phyloP scores from a whole-genome alignment of 1,284 basidiomycete species.

The Schizophyllum amplum region DNA sequence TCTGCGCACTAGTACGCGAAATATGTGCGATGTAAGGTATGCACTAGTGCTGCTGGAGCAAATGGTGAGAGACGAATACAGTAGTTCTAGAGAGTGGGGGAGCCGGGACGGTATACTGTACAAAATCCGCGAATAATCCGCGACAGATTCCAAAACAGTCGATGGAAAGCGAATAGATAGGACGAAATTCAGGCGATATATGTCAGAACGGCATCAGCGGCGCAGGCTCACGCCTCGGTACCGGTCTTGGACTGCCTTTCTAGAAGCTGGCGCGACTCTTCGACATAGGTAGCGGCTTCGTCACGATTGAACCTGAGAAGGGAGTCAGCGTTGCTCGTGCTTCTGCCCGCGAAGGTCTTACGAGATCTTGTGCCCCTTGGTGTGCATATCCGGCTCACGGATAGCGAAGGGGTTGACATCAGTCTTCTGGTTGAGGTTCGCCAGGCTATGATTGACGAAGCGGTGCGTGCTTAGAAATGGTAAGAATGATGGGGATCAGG shows the following conservation, averaged over 20 bases:
- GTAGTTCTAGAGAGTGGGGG: no score
- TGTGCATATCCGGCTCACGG: slow-evolving; percentile 79
- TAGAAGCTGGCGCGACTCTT: slow-evolving; percentile 45
- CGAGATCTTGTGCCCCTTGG: slow-evolving; percentile 72
- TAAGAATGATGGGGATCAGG: not conserved
- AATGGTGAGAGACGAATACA: no score
- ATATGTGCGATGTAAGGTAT: no score
- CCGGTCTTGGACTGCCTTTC: slow-evolving; percentile 9
- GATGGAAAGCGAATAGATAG: not conserved
- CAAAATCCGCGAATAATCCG: no score
- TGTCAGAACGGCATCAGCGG: slow-evolving; percentile 2
- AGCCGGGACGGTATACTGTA: no score
- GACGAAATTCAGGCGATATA: not conserved
- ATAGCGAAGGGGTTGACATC: slow-evolving; percentile 92
- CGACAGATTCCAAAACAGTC: no score
- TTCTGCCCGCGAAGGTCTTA: slow-evolving; percentile 28
- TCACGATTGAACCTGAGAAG: slow-evolving; percentile 62
- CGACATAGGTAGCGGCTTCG: slow-evolving; percentile 63
- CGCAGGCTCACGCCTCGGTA: no score
- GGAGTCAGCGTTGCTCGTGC: slow-evolving; percentile 11
- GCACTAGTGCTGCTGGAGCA: no score
- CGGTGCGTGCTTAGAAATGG: not conserved
- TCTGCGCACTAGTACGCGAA: no score
- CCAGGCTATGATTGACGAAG: slow-evolving; percentile 91
- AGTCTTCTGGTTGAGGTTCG: slow-evolving; percentile 66